A percentile compares a stretch with the other conserved stretches of the same genome.
Conservation (phyloP, 2,329 filamentous ascomycete species). For the Diaporthe citri region DNA sequence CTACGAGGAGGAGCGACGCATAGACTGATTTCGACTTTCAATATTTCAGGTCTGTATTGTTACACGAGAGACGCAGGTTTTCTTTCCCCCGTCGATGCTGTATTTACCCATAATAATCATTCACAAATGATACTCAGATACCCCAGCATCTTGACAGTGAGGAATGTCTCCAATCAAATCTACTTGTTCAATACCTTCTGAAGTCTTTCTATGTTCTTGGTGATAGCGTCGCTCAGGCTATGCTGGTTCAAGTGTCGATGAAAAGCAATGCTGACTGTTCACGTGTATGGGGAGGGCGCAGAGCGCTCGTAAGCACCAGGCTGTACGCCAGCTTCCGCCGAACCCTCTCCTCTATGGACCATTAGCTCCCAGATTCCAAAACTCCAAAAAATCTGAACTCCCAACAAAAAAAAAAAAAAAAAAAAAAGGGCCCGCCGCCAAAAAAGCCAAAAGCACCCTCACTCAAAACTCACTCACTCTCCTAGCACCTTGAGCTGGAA, state of each 20-base stretch:
- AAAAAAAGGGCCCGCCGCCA: too few relatives aligned
- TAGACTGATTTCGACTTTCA: not conserved
- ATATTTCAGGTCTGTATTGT: not conserved
- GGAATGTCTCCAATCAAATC: not conserved
- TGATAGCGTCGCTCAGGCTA: not conserved
- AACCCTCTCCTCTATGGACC: not conserved
- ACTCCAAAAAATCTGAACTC: too few relatives aligned
- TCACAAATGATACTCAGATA: not conserved
- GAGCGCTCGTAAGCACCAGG: not conserved
- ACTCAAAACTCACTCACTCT: not conserved
- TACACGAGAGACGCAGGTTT: not conserved
- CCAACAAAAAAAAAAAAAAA: too few relatives aligned
- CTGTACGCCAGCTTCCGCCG: not conserved
- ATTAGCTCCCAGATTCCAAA: not conserved
- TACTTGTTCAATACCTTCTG: not conserved
- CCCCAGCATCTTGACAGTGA: too few relatives aligned
- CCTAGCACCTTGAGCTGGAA: constrained; percentile 30
- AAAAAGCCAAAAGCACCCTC: not conserved
- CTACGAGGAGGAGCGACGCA: not conserved
- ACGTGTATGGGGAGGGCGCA: not conserved
- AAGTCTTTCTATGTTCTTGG: not conserved
- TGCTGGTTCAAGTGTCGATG: not conserved
- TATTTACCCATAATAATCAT: not conserved
- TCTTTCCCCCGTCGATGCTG: not conserved
- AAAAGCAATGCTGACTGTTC: constrained; percentile 8